Evolutionary conservation across 2,329 filamentous ascomycete genomes (phyloP).

Genomic region (Ceratocystis cubensis): DNA sequence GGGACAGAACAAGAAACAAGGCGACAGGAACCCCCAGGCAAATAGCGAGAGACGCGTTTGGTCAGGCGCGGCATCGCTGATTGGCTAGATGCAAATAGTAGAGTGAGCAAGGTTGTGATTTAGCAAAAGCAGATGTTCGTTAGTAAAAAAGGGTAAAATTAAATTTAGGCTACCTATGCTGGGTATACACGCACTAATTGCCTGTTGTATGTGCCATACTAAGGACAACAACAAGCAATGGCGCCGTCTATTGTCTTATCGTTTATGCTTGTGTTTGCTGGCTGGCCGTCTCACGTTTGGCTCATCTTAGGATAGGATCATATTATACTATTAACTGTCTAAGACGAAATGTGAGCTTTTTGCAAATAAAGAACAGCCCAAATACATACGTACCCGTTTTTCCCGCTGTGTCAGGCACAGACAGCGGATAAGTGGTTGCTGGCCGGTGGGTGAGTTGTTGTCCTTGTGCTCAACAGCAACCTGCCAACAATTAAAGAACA

Average conservation of each 20-base stretch:
- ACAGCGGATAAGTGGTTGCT: not conserved
- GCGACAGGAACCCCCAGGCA: not conserved
- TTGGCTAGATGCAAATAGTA: not conserved
- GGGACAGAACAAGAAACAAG: not conserved
- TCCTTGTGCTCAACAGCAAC: not conserved
- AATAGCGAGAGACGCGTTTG: not conserved
- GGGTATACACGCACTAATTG: not conserved
- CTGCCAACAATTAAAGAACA: not conserved
- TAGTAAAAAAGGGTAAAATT: not conserved
- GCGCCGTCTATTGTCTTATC: too few relatives aligned
- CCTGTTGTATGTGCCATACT: not conserved
- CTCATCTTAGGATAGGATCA: not conserved
- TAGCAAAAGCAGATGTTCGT: not conserved
- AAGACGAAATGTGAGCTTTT: not conserved
- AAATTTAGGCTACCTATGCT: not conserved
- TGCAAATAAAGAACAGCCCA: not conserved
- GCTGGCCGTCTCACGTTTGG: not conserved
- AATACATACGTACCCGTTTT: not conserved
- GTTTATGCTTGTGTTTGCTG: not conserved
- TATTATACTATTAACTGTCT: not conserved
- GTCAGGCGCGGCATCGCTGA: slow-evolving; percentile 6
- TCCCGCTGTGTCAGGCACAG: not conserved
- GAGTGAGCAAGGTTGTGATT: not conserved
- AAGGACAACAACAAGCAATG: too few relatives aligned
- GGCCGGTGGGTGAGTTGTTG: not conserved